Evolutionary conservation across 225 moss, liverwort and hornwort genomes (phyloP).

Genomic region (Thuidium tamariscinum): DNA sequence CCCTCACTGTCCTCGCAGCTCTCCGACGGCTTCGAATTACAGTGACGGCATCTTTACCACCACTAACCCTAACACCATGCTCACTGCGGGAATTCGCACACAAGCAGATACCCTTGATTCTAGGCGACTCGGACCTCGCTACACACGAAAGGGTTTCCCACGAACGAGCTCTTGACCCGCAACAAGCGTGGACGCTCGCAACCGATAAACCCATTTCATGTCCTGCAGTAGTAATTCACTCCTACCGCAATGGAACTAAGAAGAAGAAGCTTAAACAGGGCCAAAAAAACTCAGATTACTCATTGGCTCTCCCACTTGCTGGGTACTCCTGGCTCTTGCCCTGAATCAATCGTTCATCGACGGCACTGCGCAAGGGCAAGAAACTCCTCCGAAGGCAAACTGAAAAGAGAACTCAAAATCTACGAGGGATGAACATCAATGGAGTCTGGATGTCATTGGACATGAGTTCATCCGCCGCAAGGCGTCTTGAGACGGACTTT

Average conservation of each 20-base stretch:
- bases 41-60: background rate
- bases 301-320: background rate
- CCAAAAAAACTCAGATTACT: background rate
- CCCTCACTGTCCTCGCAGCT: background rate
- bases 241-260: background rate
- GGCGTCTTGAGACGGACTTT: background rate
- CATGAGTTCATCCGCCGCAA: background rate
- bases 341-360: background rate
- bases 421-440: background rate
- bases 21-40: background rate
- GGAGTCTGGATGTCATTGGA: background rate
- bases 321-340: background rate
- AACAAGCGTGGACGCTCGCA: background rate
- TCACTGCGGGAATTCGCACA: background rate
- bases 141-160: background rate
- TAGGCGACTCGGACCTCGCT: background rate
- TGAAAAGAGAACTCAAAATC: background rate
- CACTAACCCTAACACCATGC: constrained; percentile 4
- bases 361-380: background rate
- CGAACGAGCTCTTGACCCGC: background rate
- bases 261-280: background rate
- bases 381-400: background rate
- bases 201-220: constrained; percentile 11
- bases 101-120: background rate
- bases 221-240: background rate